Conservation (phyloP, 1,284 basidiomycete species). For the Xanthoconium separans region DNA sequence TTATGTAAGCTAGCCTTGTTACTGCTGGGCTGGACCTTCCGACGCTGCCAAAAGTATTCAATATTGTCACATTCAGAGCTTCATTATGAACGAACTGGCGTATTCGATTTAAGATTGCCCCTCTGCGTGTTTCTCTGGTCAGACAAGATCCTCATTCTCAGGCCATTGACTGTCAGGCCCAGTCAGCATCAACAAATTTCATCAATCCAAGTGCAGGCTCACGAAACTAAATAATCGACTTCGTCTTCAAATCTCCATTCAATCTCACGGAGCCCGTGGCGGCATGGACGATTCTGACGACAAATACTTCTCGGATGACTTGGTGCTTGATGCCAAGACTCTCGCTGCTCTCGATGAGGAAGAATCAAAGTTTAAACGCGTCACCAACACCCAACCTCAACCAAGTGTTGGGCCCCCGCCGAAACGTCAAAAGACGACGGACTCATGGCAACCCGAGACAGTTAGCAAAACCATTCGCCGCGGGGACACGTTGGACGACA, state of each 20-base stretch:
- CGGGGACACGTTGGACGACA: conserved; percentile 36
- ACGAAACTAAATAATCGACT: too few species aligned
- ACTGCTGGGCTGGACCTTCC: too few species aligned
- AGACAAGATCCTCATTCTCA: background rate
- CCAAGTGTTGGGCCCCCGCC: conserved; percentile 36
- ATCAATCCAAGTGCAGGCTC: background rate
- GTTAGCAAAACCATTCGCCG: conserved; percentile 7
- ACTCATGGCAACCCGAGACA: conserved; percentile 31
- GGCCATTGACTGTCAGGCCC: too few species aligned
- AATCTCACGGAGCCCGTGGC: background rate
- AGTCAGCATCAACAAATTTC: background rate
- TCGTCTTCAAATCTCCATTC: background rate
- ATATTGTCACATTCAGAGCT: too few species aligned
- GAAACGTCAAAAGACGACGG: conserved; percentile 56
- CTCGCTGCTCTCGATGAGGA: conserved; percentile 60
- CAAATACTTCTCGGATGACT: conserved; percentile 61
- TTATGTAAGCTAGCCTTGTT: too few species aligned
- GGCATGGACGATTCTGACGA: conserved; percentile 67
- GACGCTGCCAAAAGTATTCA: too few species aligned
- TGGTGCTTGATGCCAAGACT: conserved; percentile 61
- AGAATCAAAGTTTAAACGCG: conserved; percentile 49
- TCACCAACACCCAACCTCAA: conserved; percentile 22
- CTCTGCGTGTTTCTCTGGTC: background rate
- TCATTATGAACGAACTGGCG: background rate
- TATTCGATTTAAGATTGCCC: background rate